These are phyloP conservation scores for Penicillium hesseltinei DNA, from an alignment of 2,329 filamentous ascomycete genomes.

Conservation along the genomic window DNA sequence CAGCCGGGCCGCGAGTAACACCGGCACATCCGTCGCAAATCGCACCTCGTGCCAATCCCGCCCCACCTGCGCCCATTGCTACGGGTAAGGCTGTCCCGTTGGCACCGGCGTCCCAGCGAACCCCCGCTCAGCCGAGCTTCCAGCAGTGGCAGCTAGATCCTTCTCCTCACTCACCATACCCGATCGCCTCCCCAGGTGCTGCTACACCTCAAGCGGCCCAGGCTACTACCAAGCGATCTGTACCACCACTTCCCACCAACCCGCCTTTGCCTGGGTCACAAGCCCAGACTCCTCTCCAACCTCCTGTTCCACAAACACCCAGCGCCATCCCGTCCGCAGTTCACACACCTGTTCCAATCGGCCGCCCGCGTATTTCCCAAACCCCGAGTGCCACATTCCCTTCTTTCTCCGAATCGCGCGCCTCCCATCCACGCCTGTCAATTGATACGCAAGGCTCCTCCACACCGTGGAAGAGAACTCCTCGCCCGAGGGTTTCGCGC, in stretches of 20 bases:
- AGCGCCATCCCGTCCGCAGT: conserved; percentile 16
- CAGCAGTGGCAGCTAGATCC: conserved; percentile 40
- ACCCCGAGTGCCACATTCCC: conserved; percentile 32
- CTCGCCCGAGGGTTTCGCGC: conserved; percentile 33
- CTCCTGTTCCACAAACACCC: conserved; percentile 30
- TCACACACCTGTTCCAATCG: conserved; percentile 28
- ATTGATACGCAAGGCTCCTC: conserved; percentile 42
- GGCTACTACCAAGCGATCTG: conserved; percentile 18
- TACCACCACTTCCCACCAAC: conserved; percentile 21
- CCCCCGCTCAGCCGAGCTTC: conserved; percentile 32
- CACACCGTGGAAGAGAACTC: conserved; percentile 46
- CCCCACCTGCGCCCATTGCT: conserved; percentile 14
- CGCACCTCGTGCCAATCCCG: conserved; percentile 19
- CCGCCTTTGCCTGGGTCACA: conserved; percentile 17
- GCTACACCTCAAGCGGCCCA: conserved; percentile 18
- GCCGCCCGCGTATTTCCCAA: conserved; percentile 22
- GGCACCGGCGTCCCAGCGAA: conserved; percentile 19
- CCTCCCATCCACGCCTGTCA: conserved; percentile 34
- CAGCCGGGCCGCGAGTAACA: conserved; percentile 14
- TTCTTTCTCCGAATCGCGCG: conserved; percentile 26
- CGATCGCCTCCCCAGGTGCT: conserved; percentile 24
- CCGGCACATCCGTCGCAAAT: conserved; percentile 28
- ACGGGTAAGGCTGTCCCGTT: conserved; percentile 19
- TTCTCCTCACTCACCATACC: conserved; percentile 32
- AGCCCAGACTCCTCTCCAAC: conserved; percentile 17